Percentiles rank a stretch among this genome's conserved stretches.
These are phyloP conservation scores for Typha latifolia DNA, from an alignment of 176 grass and related monocot genomes.

Conservation along the genomic window DNA sequence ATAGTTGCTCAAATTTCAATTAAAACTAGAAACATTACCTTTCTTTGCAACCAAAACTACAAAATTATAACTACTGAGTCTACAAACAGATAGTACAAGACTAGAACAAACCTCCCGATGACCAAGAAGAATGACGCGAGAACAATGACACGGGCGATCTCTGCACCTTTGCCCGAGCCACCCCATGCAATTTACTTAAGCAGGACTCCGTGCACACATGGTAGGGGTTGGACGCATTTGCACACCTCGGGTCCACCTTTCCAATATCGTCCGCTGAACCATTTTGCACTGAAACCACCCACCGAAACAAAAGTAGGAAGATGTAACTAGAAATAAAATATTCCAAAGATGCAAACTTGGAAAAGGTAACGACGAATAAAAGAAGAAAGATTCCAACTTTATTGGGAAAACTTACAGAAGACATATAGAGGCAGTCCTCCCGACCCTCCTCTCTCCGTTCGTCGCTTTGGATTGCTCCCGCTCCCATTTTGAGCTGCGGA, in stretches of 20 bases:
- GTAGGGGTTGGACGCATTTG: constrained; percentile 66
- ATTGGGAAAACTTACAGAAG: constrained; percentile 36
- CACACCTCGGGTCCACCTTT: constrained; percentile 70
- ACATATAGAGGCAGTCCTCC: constrained; percentile 69
- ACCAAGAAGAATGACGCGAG: constrained; percentile 43
- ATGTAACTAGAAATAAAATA: background rate
- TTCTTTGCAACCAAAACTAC: background rate
- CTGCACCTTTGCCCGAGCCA: constrained; percentile 24
- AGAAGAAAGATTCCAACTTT: background rate
- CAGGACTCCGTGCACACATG: constrained; percentile 71
- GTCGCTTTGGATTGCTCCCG: constrained; percentile 32
- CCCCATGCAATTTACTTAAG: constrained; percentile 31
- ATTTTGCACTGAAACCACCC: constrained; percentile 35
- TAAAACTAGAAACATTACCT: background rate
- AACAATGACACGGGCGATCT: constrained; percentile 43
- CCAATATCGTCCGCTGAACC: constrained; percentile 28
- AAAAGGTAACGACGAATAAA: background rate
- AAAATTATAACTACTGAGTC: too few relatives aligned
- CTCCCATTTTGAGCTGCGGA: constrained; percentile 37
- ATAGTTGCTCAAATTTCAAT: background rate
- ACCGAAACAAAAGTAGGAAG: constrained; percentile 9
- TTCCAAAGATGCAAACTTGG: constrained; percentile 2
- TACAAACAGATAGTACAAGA: background rate
- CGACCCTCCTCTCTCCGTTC: constrained; percentile 37
- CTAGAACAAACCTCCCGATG: constrained; percentile 35